Evolutionary conservation across 371 early-diverging fungal genomes (phyloP).

Genomic region (Mucor lusitanicus): DNA sequence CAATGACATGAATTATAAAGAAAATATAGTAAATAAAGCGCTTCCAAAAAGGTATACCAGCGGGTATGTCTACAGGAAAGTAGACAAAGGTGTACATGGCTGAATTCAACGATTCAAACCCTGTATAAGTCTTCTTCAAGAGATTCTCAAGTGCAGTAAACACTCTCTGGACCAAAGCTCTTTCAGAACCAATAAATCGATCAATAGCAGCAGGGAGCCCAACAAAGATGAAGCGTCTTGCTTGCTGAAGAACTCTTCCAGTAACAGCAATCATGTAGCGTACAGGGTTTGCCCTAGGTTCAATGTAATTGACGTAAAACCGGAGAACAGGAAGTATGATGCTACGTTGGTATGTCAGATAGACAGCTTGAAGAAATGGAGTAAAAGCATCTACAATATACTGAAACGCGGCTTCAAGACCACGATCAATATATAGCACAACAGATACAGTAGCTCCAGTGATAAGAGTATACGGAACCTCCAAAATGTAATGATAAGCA

Average conservation of each 20-base stretch:
- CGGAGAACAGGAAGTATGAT: neutral
- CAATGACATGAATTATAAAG: neutral
- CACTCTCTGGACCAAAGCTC: neutral
- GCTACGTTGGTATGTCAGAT: neutral
- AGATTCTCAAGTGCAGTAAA: neutral
- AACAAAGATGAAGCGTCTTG: neutral
- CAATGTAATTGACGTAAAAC: neutral
- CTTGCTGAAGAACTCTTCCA: neutral
- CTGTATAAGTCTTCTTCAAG: neutral
- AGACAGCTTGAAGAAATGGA: neutral
- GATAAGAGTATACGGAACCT: neutral
- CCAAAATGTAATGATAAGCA: neutral
- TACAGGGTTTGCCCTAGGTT: too few relatives aligned
- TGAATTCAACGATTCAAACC: neutral
- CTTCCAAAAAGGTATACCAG: neutral
- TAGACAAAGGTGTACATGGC: neutral
- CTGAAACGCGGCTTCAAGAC: too few relatives aligned
- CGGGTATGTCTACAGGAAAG: neutral
- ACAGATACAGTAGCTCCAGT: neutral
- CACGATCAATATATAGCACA: too few relatives aligned
- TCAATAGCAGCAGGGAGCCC: neutral
- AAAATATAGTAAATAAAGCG: neutral
- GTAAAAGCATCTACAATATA: too few relatives aligned
- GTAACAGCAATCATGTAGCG: neutral
- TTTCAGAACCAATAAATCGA: neutral